Conservation (phyloP, 805 yeast genomes). For the Grigorovia humatica region DNA sequence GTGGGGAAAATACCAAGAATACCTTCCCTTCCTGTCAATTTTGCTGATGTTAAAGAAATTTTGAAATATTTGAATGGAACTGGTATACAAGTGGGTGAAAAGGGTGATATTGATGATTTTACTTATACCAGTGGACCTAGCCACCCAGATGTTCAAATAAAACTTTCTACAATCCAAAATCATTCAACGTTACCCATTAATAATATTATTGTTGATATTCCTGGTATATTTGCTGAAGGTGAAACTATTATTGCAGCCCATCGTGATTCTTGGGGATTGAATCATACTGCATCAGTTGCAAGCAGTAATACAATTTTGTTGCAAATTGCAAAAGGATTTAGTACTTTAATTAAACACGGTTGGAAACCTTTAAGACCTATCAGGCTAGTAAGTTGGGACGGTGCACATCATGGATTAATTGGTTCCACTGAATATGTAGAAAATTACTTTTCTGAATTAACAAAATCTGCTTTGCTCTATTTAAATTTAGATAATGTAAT, state of each 20-base stretch:
- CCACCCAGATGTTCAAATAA: constrained; percentile 19
- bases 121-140: constrained; percentile 42
- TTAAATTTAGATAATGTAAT: constrained; percentile 42
- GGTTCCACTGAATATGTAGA: constrained; percentile 79
- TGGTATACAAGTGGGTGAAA: constrained; percentile 29
- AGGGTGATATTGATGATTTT: constrained; percentile 36
- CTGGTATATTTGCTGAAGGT: constrained; percentile 44
- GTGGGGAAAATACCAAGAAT: constrained; percentile 37
- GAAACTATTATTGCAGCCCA: constrained; percentile 46
- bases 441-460: constrained; percentile 36
- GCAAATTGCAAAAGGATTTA: constrained; percentile 44
- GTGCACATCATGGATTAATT: constrained; percentile 59
- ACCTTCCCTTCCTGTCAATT: constrained; percentile 44
- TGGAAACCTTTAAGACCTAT: constrained; percentile 71
- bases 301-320: constrained; percentile 40
- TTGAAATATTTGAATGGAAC: constrained; percentile 29
- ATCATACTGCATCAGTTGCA: constrained; percentile 44
- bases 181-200: constrained; percentile 35
- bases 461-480: constrained; percentile 44
- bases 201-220: constrained; percentile 44
- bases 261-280: constrained; percentile 40
- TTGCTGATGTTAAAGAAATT: constrained; percentile 34
- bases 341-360: constrained; percentile 35
- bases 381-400: constrained; percentile 71
- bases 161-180: constrained; percentile 34